Base-by-base conservation (phyloP, 148 eudicot genomes). In the Rhododendron molle region DNA sequence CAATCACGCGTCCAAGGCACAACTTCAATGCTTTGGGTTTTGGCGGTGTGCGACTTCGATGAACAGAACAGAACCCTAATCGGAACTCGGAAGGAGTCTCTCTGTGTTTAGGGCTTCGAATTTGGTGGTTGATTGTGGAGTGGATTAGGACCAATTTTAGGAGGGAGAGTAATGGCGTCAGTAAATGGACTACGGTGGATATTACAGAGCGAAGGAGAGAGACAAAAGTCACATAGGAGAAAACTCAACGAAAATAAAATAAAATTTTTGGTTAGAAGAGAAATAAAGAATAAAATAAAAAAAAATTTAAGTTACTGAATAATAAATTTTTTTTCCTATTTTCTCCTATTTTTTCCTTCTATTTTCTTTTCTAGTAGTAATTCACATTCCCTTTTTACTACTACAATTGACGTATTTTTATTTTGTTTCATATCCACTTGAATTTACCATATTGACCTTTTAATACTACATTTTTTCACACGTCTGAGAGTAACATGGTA, bases 1-100 rank as follows among this genome's bases (percentile, higher is more conserved):
- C 82, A 46, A 78, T 80, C 43, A 50, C 81, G 56, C 81, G 26
- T 78, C 81, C 81, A 32, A 80, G 23, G 58, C n/a, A 14, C n/a
- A 0, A 54, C 60, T 49, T 80, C 23, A 18, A 30, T 8, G 62
- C 34, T 52, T 30, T 14, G 32, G 62, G 3, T 80, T 80, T 50
- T 9, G 82, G 65, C n/a, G 5, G 6, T 20, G 38, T 28, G 34
- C 58, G 56, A 78, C 21, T 9, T 26, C 47, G 20, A 23, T n/a
- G 20, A 14, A 28, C 38, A 5, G 60, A 26, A 77, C 36, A 5
- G 81, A n/a, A 76, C 69, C 18, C 74, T 13, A 32, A 71, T 82
- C 9, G 50, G 50, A 49, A 32, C 32, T 82, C 9, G 50, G 50
- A 49, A 49, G 72, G 12, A 23, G 46, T 38, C 2, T 23, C 12